Base-by-base conservation (phyloP, 2,329 filamentous ascomycete genomes). In the Aspergillus fijiensis region DNA sequence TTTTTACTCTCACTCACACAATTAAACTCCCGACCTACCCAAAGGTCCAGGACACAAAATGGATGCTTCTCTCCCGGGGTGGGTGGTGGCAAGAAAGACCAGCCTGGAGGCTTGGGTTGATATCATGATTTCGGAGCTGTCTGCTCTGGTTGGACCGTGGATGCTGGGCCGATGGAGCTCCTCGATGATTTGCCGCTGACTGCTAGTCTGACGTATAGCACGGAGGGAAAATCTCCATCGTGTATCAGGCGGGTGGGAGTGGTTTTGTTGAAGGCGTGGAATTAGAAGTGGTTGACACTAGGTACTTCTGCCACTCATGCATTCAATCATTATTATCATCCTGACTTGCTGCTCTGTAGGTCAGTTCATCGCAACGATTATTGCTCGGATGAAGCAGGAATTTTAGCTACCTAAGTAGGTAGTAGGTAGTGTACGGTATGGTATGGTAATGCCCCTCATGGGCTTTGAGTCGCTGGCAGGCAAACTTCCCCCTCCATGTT, bases 81-180 rank as follows among this genome's bases (percentile, higher is more conserved):
- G 23, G n/a, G 25, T 23, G 23, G 25, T 29, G 52, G 52, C 35
- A 27, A 42, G 42, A 55, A 45, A 55, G 31, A 10, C 42, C 33
- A 29, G 23, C 23, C 27, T 9, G 27, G 7, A 29, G 25, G 45
- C 16, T n/a, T 47, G 53, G 47, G 39, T 47, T 55, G 53, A 55
- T 55, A 55, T 55, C 53, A 55, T 55, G 53, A 55, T 55, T 45
- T 45, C 39, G n/a, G 39, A 19, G 39, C 39, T n/a, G 39, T 45
- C 39, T 16, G 16, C 39, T 16, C 39, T 45, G 39, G 39, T 45
- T 45, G 39, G 39, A 45, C 39, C 39, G n/a, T 45, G n/a, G 39
- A 16, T 45, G 19, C 39, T 45, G 39, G 39, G 39, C 16, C 39
- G 39, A 45, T 45, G 39, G 39, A 45, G 39, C 39, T 45, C 14